phyloP scores from a whole-genome alignment of 1,139 yeast species.

The Pichia kudriavzevii region DNA sequence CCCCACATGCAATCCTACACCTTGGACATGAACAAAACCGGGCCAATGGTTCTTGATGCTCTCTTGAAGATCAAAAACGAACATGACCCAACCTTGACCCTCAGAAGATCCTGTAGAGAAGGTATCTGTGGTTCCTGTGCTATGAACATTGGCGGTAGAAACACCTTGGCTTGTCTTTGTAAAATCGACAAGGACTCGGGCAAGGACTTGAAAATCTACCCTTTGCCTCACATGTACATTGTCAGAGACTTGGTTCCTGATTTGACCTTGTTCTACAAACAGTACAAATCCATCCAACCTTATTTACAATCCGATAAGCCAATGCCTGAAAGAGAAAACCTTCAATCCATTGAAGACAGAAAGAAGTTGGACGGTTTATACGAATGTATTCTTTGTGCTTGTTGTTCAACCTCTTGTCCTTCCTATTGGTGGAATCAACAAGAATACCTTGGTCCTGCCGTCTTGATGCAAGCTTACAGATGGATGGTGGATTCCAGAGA shows the following conservation, averaged over 20 bases:
- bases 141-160: slow-evolving; percentile 97
- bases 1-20: slow-evolving; percentile 81
- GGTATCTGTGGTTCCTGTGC: slow-evolving; percentile 99
- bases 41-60: slow-evolving; percentile 98
- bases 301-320: slow-evolving; percentile 86
- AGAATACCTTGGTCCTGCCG: slow-evolving; percentile 98
- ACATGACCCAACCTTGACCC: slow-evolving; percentile 89
- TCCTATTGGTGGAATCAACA: slow-evolving; percentile 99
- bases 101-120: slow-evolving; percentile 98
- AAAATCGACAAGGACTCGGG: slow-evolving; percentile 75
- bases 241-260: slow-evolving; percentile 97
- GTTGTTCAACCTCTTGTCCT: slow-evolving; percentile 98
- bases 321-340: slow-evolving; percentile 85
- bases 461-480: slow-evolving; percentile 97
- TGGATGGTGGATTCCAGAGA: slow-evolving; percentile 98
- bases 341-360: slow-evolving; percentile 89
- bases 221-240: slow-evolving; percentile 97
- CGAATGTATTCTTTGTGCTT: slow-evolving; percentile 97
- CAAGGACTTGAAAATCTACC: slow-evolving; percentile 83
- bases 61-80: slow-evolving; percentile 90
- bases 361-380: slow-evolving; percentile 94
- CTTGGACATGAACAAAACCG: slow-evolving; percentile 83
- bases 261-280: slow-evolving; percentile 94
- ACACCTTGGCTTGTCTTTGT: slow-evolving; percentile 94
- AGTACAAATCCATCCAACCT: slow-evolving; percentile 97